These are phyloP conservation scores for Jasminum sambac DNA, from an alignment of 257 asterid genomes.

Conservation along the genomic window DNA sequence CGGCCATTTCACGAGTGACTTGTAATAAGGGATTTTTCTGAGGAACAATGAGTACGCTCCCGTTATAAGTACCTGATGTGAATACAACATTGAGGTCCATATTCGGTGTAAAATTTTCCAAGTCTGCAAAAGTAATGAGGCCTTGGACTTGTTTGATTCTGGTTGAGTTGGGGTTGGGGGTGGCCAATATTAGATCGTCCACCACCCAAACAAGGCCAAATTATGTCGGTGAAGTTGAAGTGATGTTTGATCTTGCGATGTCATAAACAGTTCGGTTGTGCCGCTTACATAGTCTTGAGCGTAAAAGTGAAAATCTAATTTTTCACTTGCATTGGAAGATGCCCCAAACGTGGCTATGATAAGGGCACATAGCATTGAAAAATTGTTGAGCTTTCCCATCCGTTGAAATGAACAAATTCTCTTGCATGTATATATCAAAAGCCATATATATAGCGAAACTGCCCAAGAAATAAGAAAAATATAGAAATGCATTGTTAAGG, in stretches of 20 bases:
- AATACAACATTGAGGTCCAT: constrained; percentile 30
- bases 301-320: constrained; percentile 30
- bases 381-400: background rate
- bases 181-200: constrained; percentile 29
- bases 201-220: constrained; percentile 34
- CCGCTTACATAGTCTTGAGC: constrained; percentile 32
- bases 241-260: constrained; percentile 26
- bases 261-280: background rate
- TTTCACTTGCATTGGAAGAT: background rate
- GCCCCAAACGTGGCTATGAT: background rate
- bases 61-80: constrained; percentile 9
- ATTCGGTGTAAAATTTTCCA: constrained; percentile 24
- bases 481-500: too few relatives aligned
- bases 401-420: background rate
- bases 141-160: constrained; percentile 36
- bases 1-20: constrained; percentile 31
- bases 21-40: constrained; percentile 24
- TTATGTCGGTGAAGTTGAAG: constrained; percentile 11
- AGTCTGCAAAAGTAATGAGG: constrained; percentile 25
- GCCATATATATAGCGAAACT: background rate
- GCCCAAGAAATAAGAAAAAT: background rate
- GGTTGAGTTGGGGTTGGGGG: constrained; percentile 16
- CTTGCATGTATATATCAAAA: background rate
- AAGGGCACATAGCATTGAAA: background rate
- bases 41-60: constrained; percentile 23